Evolutionary conservation across 176 grass and related monocot genomes (phyloP), one percentile per base, ranked within the genome.

Genomic region (Zizania latifolia): DNA sequence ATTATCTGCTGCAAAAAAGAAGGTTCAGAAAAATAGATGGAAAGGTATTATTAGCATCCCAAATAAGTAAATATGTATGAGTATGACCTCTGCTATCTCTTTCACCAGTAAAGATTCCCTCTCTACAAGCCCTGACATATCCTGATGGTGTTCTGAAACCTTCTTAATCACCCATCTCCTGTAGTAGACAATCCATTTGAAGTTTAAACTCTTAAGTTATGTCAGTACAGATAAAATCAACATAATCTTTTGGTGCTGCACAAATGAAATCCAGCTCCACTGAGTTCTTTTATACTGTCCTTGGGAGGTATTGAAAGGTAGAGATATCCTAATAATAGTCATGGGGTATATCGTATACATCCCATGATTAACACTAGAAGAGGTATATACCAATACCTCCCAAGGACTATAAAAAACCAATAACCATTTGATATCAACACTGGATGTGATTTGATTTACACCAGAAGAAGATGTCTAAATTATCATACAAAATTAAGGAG

Each of bases 91-190:
- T 68, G 86, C 89, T 68, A 92, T 92, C 71, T 92, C 81, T 83
- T 87, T 78, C 68, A 91, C 88, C 12, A 97, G 81, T 51, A 75
- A 56, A 78, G 94, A 97, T 79, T 93, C 90, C 22, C 81, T 83
- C 27, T 75, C 71, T 74, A 92, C 62, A 79, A 87, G 75, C 77
- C 80, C 88, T 2, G 72, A 48, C 12, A 86, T 61, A 63, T 88
- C 63, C 32, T 87, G 81, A 77, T 58, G 38, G 23, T 76, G 85
- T 14, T 86, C 78, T 65, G 83, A 84, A 77, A 98, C 53, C 40
- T 68, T 88, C 71, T 89, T 98, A 37, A 98, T 74, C 37, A 87
- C 85, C 94, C 94, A 98, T 77, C 91, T 98, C 89, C 91, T 94
- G 80, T 70, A 68, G 34, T 27, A 92, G 23, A 70, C 26, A 81